Percentiles rank a stretch among this genome's conserved stretches.
Conservation (phyloP, 1,284 basidiomycete genomes). For the Microbotryomycetes sp. region DNA sequence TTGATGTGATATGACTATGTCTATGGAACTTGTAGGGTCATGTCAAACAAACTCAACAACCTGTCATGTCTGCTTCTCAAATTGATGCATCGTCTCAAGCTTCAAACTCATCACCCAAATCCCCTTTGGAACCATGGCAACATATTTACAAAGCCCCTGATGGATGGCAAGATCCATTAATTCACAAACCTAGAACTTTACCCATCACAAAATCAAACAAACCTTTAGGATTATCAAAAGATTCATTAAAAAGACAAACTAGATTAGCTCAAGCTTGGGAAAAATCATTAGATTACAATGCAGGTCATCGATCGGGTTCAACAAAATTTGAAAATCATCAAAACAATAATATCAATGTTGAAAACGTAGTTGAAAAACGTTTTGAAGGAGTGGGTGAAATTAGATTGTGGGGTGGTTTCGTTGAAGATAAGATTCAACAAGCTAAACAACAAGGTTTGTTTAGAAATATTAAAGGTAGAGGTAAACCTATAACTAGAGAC, state of each 20-base stretch:
- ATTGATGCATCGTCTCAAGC: not conserved
- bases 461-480: slow-evolving; percentile 63
- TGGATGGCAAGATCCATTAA: not conserved
- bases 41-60: not conserved
- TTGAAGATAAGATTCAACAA: slow-evolving; percentile 74
- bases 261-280: slow-evolving; percentile 23
- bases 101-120: not conserved
- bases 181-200: not conserved
- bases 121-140: not conserved
- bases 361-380: not conserved
- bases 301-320: slow-evolving; percentile 2
- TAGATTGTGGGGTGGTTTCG: slow-evolving; percentile 65
- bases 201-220: not conserved
- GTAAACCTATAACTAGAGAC: slow-evolving; percentile 58
- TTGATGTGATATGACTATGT: too few species aligned
- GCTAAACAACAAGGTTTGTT: slow-evolving; percentile 65
- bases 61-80: not conserved
- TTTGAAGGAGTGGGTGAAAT: slow-evolving; percentile 38
- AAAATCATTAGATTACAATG: slow-evolving; percentile 18
- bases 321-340: too few species aligned
- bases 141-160: not conserved
- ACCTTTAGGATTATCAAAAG: not conserved
- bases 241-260: not conserved
- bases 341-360: not conserved
- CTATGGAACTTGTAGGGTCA: too few species aligned